These are phyloP conservation scores for Sabuloglossum arenarium DNA, from an alignment of 495 filamentous ascomycete species.

Conservation along the genomic window DNA sequence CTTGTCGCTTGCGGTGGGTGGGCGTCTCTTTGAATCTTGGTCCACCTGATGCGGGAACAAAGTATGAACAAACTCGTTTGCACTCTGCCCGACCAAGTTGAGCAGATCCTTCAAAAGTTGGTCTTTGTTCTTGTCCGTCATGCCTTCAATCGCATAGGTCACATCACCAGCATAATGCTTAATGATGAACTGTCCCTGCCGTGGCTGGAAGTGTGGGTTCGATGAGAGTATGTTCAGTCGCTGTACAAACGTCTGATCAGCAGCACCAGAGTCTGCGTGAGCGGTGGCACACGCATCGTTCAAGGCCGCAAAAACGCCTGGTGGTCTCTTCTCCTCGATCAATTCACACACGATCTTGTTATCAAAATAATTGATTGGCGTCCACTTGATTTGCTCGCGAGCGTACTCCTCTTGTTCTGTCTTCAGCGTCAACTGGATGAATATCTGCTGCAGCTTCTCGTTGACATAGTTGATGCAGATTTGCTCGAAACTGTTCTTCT, in stretches of 20 bases:
- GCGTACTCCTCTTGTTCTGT: slow-evolving; percentile 98
- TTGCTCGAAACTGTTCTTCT: slow-evolving; percentile 98
- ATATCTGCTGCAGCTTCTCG: slow-evolving; percentile 98
- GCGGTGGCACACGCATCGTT: slow-evolving; percentile 97
- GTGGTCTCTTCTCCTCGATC: slow-evolving; percentile 81
- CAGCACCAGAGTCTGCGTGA: slow-evolving; percentile 81
- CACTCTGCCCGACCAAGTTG: slow-evolving; percentile 64
- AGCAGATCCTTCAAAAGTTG: slow-evolving; percentile 86
- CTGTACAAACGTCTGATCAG: slow-evolving; percentile 89
- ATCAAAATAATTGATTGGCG: slow-evolving; percentile 97
- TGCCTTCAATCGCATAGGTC: slow-evolving; percentile 82
- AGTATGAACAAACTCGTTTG: slow-evolving; percentile 65
- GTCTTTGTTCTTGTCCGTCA: slow-evolving; percentile 99
- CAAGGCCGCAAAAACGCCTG: slow-evolving; percentile 85
- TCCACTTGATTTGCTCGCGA: slow-evolving; percentile 93
- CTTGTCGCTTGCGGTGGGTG: slow-evolving; percentile 90
- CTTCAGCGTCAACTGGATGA: slow-evolving; percentile 93
- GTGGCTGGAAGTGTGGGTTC: slow-evolving; percentile 77
- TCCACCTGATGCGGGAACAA: slow-evolving; percentile 90
- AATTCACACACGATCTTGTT: slow-evolving; percentile 98
- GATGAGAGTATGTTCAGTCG: slow-evolving; percentile 68
- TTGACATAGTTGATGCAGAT: slow-evolving; percentile 99
- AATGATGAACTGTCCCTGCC: slow-evolving; percentile 92
- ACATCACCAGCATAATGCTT: slow-evolving; percentile 99
- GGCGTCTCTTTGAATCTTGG: slow-evolving; percentile 83